A percentile compares a stretch with the other conserved stretches of the same genome.
phyloP scores from a whole-genome alignment of 2,329 filamentous ascomycete genomes.

The Ophiognomonia clavigignenti-juglandacearum region DNA sequence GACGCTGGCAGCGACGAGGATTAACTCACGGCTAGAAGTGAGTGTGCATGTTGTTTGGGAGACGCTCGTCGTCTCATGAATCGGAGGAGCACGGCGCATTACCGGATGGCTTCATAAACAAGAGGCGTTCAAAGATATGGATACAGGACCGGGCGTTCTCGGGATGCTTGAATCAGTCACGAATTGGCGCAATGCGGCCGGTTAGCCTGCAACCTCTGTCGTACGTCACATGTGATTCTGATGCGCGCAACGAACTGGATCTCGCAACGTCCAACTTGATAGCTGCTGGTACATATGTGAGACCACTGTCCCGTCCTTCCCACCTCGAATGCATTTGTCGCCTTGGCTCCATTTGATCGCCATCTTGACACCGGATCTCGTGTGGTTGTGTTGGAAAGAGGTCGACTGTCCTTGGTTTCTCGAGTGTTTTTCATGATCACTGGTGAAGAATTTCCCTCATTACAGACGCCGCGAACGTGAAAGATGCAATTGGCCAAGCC shows the following conservation, averaged over 20 bases:
- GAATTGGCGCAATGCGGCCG: not conserved
- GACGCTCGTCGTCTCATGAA: no score
- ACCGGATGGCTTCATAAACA: no score
- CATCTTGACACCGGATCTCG: conserved; percentile 1
- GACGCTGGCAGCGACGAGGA: conserved; percentile 39
- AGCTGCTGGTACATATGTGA: not conserved
- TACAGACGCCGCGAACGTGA: conserved; percentile 63
- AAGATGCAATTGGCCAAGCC: conserved; percentile 62
- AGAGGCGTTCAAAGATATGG: no score
- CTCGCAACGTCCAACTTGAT: not conserved
- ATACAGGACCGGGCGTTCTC: no score
- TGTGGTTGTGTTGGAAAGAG: not conserved
- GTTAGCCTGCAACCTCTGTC: not conserved
- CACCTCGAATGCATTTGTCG: conserved; percentile 6
- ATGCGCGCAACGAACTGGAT: not conserved
- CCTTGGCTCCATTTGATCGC: not conserved
- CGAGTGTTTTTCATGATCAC: conserved; percentile 36
- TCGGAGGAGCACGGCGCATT: no score
- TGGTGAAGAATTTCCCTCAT: conserved; percentile 51
- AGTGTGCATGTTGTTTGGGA: conserved; percentile 1
- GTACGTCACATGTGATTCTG: not conserved
- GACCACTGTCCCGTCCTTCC: not conserved
- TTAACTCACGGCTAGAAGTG: conserved; percentile 2
- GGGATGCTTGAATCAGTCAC: not conserved
- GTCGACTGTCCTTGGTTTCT: conserved; percentile 15